Base-by-base conservation (phyloP, 371 early-diverging fungal species). In the Lichtheimia corymbifera region DNA sequence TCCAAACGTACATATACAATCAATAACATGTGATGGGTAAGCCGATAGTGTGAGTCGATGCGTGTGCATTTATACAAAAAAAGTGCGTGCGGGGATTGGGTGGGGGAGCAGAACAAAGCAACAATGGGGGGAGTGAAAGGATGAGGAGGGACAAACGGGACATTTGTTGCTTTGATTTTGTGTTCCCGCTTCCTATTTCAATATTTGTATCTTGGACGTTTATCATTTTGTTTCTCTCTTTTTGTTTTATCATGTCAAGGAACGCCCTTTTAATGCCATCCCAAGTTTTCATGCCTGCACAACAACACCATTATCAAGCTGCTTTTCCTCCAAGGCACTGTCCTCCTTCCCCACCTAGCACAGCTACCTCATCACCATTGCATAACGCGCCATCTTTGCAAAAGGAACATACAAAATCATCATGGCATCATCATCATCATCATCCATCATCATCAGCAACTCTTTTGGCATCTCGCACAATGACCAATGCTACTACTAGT, bases 331-430 rank as follows among this genome's bases (percentile, higher is more conserved):
- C 47, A 27, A 30, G 45, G 20, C 44, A 55, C 14, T 58, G 27
- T 53, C 55, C 59, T 41, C 59, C 54, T n/a, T 53, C 59, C 17
- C 54, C 64, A 41, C 58, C 50, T 52, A 63, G 27, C 35, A 58
- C 64, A 20, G 44, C 50, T 13, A 51, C 57, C 9, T 55, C 57
- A 53, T 35, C 50, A 6, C 55, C 63, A 22, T 44, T 49, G 25
- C 53, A 9, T 61, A 49, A n/a, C 41, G 44, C 14, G 4, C 22
- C 12, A 27, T n/a, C 35, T 45, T 28, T 17, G 17, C 49, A 14
- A 51, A 27, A n/a, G 27, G 52, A 27, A n/a, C 51, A 42, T 43
- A 0, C 35, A 49, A 49, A 57, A 51, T 24, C 60, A 59, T 24
- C 51, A 12, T 59, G 28, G 27, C 42, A 63, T 52, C 24, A 27